Percentiles rank a stretch among this genome's conserved stretches.
Conservation (phyloP, 2,329 filamentous ascomycete species). For the Xylaria sp. region DNA sequence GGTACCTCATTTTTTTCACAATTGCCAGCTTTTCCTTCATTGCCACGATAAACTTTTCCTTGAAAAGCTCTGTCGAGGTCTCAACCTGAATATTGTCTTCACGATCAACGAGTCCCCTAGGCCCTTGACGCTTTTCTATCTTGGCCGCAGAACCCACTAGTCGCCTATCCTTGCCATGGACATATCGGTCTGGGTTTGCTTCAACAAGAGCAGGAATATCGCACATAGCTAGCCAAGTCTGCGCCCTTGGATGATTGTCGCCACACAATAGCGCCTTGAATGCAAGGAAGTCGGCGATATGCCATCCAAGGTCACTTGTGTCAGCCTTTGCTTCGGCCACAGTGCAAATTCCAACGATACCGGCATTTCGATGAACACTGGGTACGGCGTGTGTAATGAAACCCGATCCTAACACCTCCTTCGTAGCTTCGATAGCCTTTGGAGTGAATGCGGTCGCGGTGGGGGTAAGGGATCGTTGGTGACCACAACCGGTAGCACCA, state of each 20-base stretch:
- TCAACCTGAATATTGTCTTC: slow-evolving; percentile 34
- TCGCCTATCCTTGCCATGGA: slow-evolving; percentile 35
- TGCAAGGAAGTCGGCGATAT: slow-evolving; percentile 40
- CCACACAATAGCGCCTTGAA: slow-evolving; percentile 37
- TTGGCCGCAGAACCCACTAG: slow-evolving; percentile 25
- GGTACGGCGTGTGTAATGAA: slow-evolving; percentile 35
- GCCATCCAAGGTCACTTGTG: slow-evolving; percentile 38
- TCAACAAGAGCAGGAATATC: slow-evolving; percentile 31
- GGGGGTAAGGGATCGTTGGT: background rate
- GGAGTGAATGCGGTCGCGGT: slow-evolving; percentile 15
- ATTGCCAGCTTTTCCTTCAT: slow-evolving; percentile 28
- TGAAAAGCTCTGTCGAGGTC: slow-evolving; percentile 25
- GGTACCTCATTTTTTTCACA: slow-evolving; percentile 13
- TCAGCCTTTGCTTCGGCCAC: slow-evolving; percentile 34
- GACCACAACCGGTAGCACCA: background rate
- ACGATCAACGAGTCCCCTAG: slow-evolving; percentile 3
- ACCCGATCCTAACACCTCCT: slow-evolving; percentile 25
- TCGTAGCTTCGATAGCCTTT: slow-evolving; percentile 1
- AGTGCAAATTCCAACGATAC: slow-evolving; percentile 37
- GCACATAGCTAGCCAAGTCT: slow-evolving; percentile 38
- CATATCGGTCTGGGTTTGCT: slow-evolving; percentile 29
- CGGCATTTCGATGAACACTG: slow-evolving; percentile 23
- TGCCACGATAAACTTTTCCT: slow-evolving; percentile 28
- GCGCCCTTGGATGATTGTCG: slow-evolving; percentile 24
- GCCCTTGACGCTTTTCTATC: background rate